These are phyloP conservation scores for Ligustrum vulgare DNA, from an alignment of 257 asterid species.

Conservation along the genomic window DNA sequence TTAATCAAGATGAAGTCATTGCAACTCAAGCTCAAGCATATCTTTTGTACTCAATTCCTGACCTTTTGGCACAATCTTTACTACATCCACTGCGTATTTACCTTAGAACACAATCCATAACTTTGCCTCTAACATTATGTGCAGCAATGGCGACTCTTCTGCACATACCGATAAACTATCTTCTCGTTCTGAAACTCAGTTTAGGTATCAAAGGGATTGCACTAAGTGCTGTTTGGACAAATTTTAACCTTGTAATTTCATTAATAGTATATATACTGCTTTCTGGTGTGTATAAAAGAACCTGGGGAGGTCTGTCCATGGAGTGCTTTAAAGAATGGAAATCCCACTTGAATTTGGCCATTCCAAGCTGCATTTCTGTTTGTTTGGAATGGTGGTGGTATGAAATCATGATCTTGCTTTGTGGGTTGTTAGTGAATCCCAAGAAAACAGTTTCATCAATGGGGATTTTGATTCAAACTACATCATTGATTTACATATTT, in stretches of 20 bases:
- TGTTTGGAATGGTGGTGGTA: conserved; percentile 46
- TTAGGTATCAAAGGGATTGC: conserved; percentile 39
- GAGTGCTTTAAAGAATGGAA: conserved; percentile 36
- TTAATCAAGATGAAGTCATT: conserved; percentile 35
- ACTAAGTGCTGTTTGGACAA: conserved; percentile 26
- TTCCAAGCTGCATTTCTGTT: conserved; percentile 36
- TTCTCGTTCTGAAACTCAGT: conserved; percentile 29
- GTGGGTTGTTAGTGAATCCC: conserved; percentile 26
- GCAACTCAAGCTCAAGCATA: conserved; percentile 33
- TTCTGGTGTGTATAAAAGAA: conserved; percentile 26
- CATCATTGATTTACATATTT: conserved; percentile 33
- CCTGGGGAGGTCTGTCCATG: conserved; percentile 34
- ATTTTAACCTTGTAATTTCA: conserved; percentile 28
- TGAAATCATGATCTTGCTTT: conserved; percentile 36
- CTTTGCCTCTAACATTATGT: conserved; percentile 33
- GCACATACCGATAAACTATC: conserved; percentile 29
- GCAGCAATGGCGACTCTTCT: conserved; percentile 24
- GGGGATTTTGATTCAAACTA: conserved; percentile 35
- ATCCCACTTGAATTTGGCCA: conserved; percentile 28
- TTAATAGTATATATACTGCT: conserved; percentile 21
- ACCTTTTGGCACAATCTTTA: conserved; percentile 30
- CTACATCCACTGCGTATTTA: conserved; percentile 36
- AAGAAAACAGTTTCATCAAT: conserved; percentile 32
- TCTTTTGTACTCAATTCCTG: conserved; percentile 30
- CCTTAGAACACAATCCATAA: conserved; percentile 36